Conservation (phyloP, 1,284 basidiomycete genomes). For the Sporisorium sorghi region DNA sequence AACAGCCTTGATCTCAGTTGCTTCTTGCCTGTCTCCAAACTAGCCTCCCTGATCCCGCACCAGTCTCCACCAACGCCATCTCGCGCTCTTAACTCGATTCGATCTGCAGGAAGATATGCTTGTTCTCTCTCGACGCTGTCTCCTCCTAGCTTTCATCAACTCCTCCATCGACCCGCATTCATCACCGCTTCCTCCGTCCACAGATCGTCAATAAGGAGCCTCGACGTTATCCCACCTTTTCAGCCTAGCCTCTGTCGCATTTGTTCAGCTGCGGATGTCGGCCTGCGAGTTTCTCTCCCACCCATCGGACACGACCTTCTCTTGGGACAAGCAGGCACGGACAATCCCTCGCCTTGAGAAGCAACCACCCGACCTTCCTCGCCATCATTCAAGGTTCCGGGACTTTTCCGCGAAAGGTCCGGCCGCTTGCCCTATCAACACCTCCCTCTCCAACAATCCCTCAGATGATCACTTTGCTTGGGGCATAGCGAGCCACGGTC, state of each 20-base stretch:
- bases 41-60: not conserved
- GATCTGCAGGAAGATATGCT: not conserved
- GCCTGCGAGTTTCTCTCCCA: slow-evolving; percentile 3
- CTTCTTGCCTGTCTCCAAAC: not conserved
- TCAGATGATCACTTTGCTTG: slow-evolving; percentile 6
- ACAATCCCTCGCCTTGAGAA: not conserved
- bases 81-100: not conserved
- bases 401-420: not conserved
- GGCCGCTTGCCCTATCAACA: not conserved
- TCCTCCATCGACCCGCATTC: not conserved
- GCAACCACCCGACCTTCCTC: not conserved
- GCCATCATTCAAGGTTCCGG: not conserved
- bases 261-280: slow-evolving; percentile 14
- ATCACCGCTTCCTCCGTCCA: not conserved
- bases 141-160: not conserved
- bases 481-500: not conserved
- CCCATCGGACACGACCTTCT: not conserved
- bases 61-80: not conserved
- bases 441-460: not conserved
- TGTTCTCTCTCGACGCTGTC: too few relatives aligned
- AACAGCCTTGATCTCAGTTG: not conserved
- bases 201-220: not conserved
- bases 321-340: not conserved
- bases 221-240: not conserved
- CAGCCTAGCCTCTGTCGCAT: not conserved